Conservation (phyloP, 1,284 basidiomycete species). For the Quambalaria eucalypti region DNA sequence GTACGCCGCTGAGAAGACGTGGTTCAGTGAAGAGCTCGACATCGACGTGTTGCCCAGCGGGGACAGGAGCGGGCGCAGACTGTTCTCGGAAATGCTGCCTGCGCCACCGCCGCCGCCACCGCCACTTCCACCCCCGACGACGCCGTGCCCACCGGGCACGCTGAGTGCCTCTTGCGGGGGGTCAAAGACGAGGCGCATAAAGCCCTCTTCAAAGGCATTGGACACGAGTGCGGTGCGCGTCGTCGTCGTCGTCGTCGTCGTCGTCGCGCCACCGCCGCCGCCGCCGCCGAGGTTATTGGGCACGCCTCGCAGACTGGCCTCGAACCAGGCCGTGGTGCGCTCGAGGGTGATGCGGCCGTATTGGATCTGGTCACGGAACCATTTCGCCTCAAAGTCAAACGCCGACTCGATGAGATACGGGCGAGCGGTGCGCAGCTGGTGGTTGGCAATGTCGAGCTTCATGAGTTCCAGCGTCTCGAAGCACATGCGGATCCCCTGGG, state of each 20-base stretch:
- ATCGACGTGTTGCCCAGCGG: constrained; percentile 46
- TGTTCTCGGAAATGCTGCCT: constrained; percentile 42
- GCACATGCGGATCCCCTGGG: constrained; percentile 69
- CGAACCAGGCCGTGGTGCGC: constrained; percentile 61
- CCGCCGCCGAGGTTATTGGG: too few relatives aligned
- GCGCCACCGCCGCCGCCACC: too few relatives aligned
- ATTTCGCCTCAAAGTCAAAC: constrained; percentile 68
- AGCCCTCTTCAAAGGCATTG: constrained; percentile 57
- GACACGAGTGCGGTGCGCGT: constrained; percentile 42
- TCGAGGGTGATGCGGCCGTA: constrained; percentile 52
- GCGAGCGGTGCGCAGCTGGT: constrained; percentile 77
- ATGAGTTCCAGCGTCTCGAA: constrained; percentile 87
- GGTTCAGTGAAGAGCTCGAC: constrained; percentile 25
- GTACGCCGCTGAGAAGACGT: constrained; percentile 22
- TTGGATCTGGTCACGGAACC: constrained; percentile 60
- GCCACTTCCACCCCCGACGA: background rate
- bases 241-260: constrained; percentile 6
- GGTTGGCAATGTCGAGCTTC: constrained; percentile 93
- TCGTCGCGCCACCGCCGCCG: constrained; percentile 5
- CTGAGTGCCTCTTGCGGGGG: constrained; percentile 47
- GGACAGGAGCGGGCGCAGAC: constrained; percentile 40
- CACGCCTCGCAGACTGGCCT: constrained; percentile 49
- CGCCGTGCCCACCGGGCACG: background rate
- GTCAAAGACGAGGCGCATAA: constrained; percentile 63
- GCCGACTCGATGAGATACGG: constrained; percentile 74